Base-by-base conservation (phyloP, 164 flowering plant species). In the Piper betle region DNA sequence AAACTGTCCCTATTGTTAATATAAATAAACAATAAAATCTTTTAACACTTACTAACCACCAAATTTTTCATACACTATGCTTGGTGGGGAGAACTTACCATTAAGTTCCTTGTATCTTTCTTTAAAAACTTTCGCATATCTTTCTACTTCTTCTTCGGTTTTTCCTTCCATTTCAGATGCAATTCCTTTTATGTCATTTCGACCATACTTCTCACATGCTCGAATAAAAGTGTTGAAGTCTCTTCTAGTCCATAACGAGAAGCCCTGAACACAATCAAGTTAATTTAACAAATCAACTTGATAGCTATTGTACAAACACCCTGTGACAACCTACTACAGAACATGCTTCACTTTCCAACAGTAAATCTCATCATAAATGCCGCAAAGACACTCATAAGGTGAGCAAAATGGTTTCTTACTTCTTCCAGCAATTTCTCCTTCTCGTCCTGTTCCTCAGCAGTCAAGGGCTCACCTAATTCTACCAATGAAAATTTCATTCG, bases 131-230 rank as follows among this genome's bases (percentile, higher is more conserved):
- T 80, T 79, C 3, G 99, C 90, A 75, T 94, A 91, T 85, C 88
- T 80, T 75, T 91, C 96, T 64, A 94, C 96, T 72, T 94, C 99
- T 58, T 83, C 96, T 72, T 79, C 91, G 52, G 88, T 75, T 79
- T 94, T 94, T 39, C 99, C 97, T 70, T 94, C 97, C 87, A 91
- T 86, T 77, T 94, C 99, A 62, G 84, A 72, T 64, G 96, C 88
- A 76, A 94, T 88, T 66, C 83, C 74, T 62, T 76, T 83, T 38
- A 91, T 79, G 68, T 91, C 97, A 77, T 79, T 83, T 25, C 99
- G 80, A 16, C 97, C 99, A 75, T 88, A 94, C 68, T 91, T 94
- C 75, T 94, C 99, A 75, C 99, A 94, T 46, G 99, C 99, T 71
- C 99, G 79, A 42, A 91, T 85, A 74, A 94, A 94, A 61, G 90